phyloP scores from a whole-genome alignment of 805 yeast genomes.

The Saturnispora silvae region DNA sequence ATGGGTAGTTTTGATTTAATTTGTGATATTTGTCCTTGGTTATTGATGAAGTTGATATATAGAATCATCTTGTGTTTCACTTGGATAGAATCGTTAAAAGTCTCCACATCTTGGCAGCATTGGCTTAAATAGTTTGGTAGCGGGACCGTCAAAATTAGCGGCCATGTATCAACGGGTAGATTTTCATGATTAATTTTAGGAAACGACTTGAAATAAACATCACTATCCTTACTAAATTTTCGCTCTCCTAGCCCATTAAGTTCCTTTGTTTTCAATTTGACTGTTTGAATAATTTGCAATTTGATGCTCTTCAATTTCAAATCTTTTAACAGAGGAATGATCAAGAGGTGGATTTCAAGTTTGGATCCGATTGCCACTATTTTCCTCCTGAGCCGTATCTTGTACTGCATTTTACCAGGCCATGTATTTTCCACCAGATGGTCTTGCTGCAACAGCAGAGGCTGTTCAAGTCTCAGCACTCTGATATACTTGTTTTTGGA shows the following conservation, averaged over 20 bases:
- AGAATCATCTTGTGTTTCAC: conserved; percentile 38
- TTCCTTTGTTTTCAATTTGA: conserved; percentile 15
- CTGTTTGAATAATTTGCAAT: conserved; percentile 27
- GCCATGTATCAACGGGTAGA: conserved; percentile 36
- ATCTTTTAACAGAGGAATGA: conserved; percentile 40
- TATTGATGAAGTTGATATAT: conserved; percentile 34
- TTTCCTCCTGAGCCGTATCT: conserved; percentile 32
- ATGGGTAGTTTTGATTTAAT: conserved; percentile 43
- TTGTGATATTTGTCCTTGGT: conserved; percentile 41
- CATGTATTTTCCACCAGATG: conserved; percentile 40
- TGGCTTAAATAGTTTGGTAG: conserved; percentile 31
- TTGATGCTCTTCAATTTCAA: conserved; percentile 28
- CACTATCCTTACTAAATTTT: conserved; percentile 18
- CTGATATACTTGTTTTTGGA: conserved; percentile 29
- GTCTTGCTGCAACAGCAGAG: conserved; percentile 29
- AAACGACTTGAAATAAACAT: conserved; percentile 28
- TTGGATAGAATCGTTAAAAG: conserved; percentile 31
- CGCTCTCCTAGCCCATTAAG: conserved; percentile 16
- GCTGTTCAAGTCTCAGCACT: conserved; percentile 34
- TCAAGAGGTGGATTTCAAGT: conserved; percentile 31
- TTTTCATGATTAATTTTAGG: conserved; percentile 25
- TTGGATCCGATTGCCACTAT: conserved; percentile 38
- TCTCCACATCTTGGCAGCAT: conserved; percentile 34
- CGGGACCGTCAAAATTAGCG: conserved; percentile 29
- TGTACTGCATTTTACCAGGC: conserved; percentile 44